These are phyloP conservation scores for Trichosporon sp. DNA, from an alignment of 1,284 basidiomycete species.

Conservation along the genomic window DNA sequence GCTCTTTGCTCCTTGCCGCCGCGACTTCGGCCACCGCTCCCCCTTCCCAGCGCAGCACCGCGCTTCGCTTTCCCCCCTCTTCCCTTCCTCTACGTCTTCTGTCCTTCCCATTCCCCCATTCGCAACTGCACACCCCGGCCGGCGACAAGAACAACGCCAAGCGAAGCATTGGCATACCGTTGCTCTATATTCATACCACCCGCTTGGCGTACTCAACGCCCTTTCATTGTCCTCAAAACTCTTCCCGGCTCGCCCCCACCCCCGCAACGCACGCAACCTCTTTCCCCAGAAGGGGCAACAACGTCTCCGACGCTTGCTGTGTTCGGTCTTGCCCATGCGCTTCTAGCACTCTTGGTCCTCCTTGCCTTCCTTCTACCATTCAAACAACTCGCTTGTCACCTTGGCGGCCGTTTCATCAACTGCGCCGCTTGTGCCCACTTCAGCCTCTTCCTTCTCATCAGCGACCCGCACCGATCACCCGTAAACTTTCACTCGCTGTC, in stretches of 20 bases:
- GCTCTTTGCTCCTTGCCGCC: not conserved
- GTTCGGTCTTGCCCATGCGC: conserved; percentile 7
- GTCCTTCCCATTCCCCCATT: not conserved
- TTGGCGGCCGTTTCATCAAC: not conserved
- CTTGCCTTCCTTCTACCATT: not conserved
- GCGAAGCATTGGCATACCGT: not conserved
- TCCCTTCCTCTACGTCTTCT: not conserved
- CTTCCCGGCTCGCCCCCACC: not conserved
- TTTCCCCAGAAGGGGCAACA: not conserved
- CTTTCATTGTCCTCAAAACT: not conserved
- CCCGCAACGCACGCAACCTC: not conserved
- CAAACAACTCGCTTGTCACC: not conserved
- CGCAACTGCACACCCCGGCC: not conserved
- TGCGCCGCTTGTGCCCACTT: not conserved
- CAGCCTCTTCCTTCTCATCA: not conserved
- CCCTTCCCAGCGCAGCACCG: conserved; percentile 7
- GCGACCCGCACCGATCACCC: not conserved
- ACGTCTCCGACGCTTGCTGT: not conserved
- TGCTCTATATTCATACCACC: conserved; percentile 1
- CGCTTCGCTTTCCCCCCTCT: not conserved
- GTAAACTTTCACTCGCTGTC: not conserved
- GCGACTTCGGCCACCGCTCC: not conserved
- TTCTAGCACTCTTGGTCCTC: not conserved
- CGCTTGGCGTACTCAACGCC: not conserved
- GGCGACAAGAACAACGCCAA: not conserved